Percentiles rank a stretch among this genome's conserved stretches.
Evolutionary conservation across 2,329 filamentous ascomycete genomes (phyloP).

Genomic region (Scedosporium aurantiacum): DNA sequence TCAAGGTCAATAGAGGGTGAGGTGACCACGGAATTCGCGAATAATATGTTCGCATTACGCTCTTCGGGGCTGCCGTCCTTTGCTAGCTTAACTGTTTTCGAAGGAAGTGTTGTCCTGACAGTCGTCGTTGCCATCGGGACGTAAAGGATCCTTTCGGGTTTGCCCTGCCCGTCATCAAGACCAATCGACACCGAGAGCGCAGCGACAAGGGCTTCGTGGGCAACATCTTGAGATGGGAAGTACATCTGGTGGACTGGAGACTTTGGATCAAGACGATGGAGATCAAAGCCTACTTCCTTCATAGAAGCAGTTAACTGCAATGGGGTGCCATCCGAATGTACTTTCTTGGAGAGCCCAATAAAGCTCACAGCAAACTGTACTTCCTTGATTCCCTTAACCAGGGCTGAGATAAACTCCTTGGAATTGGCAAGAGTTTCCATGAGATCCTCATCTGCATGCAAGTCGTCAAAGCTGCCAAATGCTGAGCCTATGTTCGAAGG

Average conservation of each 20-base stretch:
- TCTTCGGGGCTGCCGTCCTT: conserved; percentile 64
- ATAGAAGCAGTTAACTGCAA: conserved; percentile 62
- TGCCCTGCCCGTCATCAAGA: conserved; percentile 78
- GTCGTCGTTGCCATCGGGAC: conserved; percentile 96
- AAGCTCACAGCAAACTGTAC: conserved; percentile 92
- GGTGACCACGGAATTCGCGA: conserved; percentile 91
- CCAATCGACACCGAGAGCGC: conserved; percentile 88
- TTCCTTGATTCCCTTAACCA: conserved; percentile 86
- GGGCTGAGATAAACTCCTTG: conserved; percentile 81
- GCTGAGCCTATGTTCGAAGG: not conserved
- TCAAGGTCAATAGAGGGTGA: conserved; percentile 91
- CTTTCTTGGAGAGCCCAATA: conserved; percentile 71
- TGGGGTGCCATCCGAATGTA: conserved; percentile 57
- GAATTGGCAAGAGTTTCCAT: conserved; percentile 83
- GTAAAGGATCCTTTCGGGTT: conserved; percentile 79
- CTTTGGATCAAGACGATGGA: conserved; percentile 82
- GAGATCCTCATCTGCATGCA: conserved; percentile 41
- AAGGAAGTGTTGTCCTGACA: conserved; percentile 84
- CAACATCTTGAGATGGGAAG: conserved; percentile 83
- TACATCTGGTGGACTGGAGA: conserved; percentile 98
- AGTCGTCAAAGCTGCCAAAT: not conserved
- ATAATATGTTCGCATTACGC: conserved; percentile 89
- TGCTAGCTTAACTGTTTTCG: conserved; percentile 78
- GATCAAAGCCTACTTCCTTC: conserved; percentile 90
- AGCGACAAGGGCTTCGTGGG: conserved; percentile 85